Evolutionary conservation across 306 rosid species (phyloP).

Genomic region (Acacia confusa): DNA sequence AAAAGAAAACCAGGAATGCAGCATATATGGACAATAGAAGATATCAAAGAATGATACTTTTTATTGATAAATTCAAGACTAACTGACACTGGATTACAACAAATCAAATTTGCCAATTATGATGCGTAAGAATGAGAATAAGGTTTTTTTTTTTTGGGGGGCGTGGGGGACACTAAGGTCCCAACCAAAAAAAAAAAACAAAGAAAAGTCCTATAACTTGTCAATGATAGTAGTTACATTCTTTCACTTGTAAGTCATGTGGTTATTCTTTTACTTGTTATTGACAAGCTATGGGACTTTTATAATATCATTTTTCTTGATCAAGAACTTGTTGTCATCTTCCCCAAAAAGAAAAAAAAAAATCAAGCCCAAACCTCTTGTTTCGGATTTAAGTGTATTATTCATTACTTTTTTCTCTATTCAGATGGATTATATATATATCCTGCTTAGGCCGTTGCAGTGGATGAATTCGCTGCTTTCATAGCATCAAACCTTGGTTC

Average conservation of each 20-base stretch:
- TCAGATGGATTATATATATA: neutral
- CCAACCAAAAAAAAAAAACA: no score
- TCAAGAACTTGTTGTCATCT: no score
- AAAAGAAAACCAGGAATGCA: neutral
- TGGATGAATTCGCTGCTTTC: slow-evolving; percentile 38
- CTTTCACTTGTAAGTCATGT: no score
- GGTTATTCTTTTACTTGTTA: no score
- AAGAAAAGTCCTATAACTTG: no score
- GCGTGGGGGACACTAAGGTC: no score
- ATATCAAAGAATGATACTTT: neutral
- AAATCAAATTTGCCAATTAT: neutral
- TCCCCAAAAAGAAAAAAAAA: no score
- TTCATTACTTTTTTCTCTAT: neutral
- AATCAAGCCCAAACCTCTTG: neutral
- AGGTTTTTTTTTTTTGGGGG: no score
- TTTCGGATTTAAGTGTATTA: neutral
- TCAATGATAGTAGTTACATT: no score
- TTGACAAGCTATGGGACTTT: no score
- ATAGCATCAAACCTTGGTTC: slow-evolving; percentile 65
- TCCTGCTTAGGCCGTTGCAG: slow-evolving; percentile 45
- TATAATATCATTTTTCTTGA: no score
- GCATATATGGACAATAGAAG: neutral
- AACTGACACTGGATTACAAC: neutral
- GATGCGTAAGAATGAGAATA: neutral
- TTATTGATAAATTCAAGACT: neutral